Conservation (phyloP, 2,329 filamentous ascomycete species). For the Monilinia polystroma region DNA sequence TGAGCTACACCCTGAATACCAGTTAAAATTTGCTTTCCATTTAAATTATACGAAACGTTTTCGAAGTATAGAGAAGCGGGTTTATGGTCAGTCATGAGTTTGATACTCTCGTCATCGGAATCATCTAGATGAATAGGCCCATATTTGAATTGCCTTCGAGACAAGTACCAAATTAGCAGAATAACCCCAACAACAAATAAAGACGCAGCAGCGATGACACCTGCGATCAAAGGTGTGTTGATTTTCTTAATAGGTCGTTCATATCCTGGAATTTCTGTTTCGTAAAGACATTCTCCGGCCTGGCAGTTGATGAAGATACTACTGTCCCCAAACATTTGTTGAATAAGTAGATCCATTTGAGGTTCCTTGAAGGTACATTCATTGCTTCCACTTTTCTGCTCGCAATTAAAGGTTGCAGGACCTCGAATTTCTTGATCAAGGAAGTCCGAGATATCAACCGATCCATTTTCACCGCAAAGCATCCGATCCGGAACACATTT, state of each 20-base stretch:
- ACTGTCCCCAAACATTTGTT: slow-evolving; percentile 82
- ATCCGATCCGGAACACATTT: slow-evolving; percentile 87
- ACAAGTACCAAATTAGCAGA: slow-evolving; percentile 81
- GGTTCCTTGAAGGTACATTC: slow-evolving; percentile 86
- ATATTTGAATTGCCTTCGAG: slow-evolving; percentile 67
- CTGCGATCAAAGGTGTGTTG: slow-evolving; percentile 93
- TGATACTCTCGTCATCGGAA: slow-evolving; percentile 81
- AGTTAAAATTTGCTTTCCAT: slow-evolving; percentile 81
- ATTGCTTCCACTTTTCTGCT: slow-evolving; percentile 60
- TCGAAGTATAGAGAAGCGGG: slow-evolving; percentile 86
- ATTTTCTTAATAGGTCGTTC: slow-evolving; percentile 86
- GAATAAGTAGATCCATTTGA: slow-evolving; percentile 87
- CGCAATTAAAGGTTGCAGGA: slow-evolving; percentile 79
- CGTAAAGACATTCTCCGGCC: slow-evolving; percentile 88
- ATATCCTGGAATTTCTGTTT: slow-evolving; percentile 91
- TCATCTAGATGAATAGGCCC: slow-evolving; percentile 82
- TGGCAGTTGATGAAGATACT: slow-evolving; percentile 82
- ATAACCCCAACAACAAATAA: slow-evolving; percentile 89
- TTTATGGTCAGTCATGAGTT: slow-evolving; percentile 88
- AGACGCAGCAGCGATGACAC: slow-evolving; percentile 81
- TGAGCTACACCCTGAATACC: slow-evolving; percentile 83
- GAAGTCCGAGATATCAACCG: slow-evolving; percentile 90
- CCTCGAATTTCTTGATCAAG: slow-evolving; percentile 79
- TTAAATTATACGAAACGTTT: slow-evolving; percentile 81
- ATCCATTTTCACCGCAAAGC: slow-evolving; percentile 88